Base-by-base conservation (phyloP, 2,329 filamentous ascomycete species). In the Botryotinia globosa region DNA sequence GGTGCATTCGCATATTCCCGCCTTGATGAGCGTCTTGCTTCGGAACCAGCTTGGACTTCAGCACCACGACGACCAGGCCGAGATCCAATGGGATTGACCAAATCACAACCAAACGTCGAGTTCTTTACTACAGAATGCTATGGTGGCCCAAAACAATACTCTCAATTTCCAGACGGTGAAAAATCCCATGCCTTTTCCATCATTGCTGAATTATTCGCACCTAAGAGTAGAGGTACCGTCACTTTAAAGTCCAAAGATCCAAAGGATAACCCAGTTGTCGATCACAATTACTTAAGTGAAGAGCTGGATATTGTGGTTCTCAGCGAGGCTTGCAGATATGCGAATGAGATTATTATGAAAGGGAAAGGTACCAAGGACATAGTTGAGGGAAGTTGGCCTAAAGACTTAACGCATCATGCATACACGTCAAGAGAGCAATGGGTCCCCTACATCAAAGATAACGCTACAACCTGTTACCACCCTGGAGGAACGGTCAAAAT, bases 91-190 rank as follows among this genome's bases (percentile, higher is more conserved):
- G 87, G 86, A 29, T 81, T 91, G 25, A 85, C 85, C 0, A 80
- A 83, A 0, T 79, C 80, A 9, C 89, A 91, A 77, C 87, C 89
- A 0, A 88, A 90, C 76, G 79, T 89, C 66, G 89, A 91, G 76
- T 86, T 89, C 80, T 90, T 89, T 81, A 87, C 84, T 45, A 90
- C 88, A 0, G 88, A 90, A 77, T 87, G 86, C 76, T 90, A 89
- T 75, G 87, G 87, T 6, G 87, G 87, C 0, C 88, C 88, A 0
- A 88, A 88, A 75, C 86, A 89, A 73, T 89, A 84, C 74, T 81
- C 83, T 32, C 81, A 88, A 54, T 86, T 85, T 71, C 88, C 88
- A 0, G 75, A 78, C 71, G 80, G 83, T 3, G 83, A 88, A 61
- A 81, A 84, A 29, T 83, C 89, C 72, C 83, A 87, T 74, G 85